These are phyloP conservation scores for Blastocystis sp. DNA, from an alignment of 352 stramenopile genomes.

Conservation along the genomic window DNA sequence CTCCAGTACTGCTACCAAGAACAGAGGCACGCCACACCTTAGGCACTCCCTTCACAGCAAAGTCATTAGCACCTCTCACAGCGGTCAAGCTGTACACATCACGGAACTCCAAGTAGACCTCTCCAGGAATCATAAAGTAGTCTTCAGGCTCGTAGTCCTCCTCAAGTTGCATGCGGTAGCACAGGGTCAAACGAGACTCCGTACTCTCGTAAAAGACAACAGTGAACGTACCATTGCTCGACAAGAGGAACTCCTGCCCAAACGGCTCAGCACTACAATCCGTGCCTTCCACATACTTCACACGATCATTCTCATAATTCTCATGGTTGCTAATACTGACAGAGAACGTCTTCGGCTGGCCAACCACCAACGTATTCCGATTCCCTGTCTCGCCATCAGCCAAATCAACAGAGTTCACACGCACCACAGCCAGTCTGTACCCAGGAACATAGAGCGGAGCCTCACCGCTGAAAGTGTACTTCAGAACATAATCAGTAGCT, in stretches of 20 bases:
- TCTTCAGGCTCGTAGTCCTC: slow-evolving; percentile 17
- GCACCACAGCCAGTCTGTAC: slow-evolving; percentile 34
- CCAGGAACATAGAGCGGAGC: neutral
- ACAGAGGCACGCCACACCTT: slow-evolving; percentile 47
- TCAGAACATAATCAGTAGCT: slow-evolving; percentile 36
- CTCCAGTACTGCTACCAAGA: neutral
- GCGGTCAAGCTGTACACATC: slow-evolving; percentile 23
- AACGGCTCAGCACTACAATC: slow-evolving; percentile 5
- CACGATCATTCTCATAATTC: neutral
- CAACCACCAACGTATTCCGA: slow-evolving; percentile 36
- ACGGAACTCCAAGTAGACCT: slow-evolving; percentile 11
- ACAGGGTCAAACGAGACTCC: neutral
- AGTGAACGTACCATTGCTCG: slow-evolving; percentile 23
- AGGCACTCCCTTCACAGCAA: slow-evolving; percentile 40
- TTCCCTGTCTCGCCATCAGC: neutral
- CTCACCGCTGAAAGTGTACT: slow-evolving; percentile 46
- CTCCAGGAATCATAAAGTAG: slow-evolving; percentile 38
- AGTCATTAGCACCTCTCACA: neutral
- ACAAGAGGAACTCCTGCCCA: neutral
- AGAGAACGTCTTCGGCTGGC: slow-evolving; percentile 30
- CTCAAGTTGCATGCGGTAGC: slow-evolving; percentile 12
- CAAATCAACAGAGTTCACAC: slow-evolving; percentile 10
- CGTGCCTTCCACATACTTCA: slow-evolving; percentile 48
- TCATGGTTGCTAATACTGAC: slow-evolving; percentile 52
- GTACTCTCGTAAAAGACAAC: slow-evolving; percentile 32